phyloP scores from a whole-genome alignment of 495 filamentous ascomycete species.

The Lentithecium fluviatile region DNA sequence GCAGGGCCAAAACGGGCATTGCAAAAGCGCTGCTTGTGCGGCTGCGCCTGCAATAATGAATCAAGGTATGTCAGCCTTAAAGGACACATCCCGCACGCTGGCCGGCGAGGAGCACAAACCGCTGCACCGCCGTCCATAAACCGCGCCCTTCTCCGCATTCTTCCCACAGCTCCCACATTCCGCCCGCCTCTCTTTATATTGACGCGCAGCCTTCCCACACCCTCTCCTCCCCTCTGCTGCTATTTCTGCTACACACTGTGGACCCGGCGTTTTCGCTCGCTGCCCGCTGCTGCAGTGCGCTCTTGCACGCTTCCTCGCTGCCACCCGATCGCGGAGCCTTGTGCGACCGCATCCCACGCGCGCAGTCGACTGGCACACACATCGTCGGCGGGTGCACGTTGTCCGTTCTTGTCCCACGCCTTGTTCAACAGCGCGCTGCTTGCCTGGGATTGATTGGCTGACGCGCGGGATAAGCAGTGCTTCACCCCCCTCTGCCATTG shows the following conservation, averaged over 20 bases:
- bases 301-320: constrained; percentile 29
- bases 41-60: constrained; percentile 36
- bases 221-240: constrained; percentile 15
- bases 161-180: constrained; percentile 5
- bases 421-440: constrained; percentile 31
- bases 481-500: constrained; percentile 37
- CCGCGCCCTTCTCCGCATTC: constrained; percentile 6
- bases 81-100: constrained; percentile 21
- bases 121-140: not conserved
- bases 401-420: constrained; percentile 37
- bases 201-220: constrained; percentile 15
- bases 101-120: constrained; percentile 24
- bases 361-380: constrained; percentile 15
- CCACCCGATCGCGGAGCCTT: constrained; percentile 35
- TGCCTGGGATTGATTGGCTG: constrained; percentile 34
- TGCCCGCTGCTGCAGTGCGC: constrained; percentile 34
- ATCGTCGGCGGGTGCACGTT: constrained; percentile 29
- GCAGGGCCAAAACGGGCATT: constrained; percentile 19
- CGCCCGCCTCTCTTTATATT: constrained; percentile 20
- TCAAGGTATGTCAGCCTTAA: constrained; percentile 39
- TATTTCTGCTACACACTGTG: constrained; percentile 35
- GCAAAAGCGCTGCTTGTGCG: constrained; percentile 6
- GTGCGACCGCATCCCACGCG: constrained; percentile 33
- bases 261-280: constrained; percentile 12
- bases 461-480: constrained; percentile 34